A percentile compares a stretch with the other conserved stretches of the same genome.
Conservation (phyloP, 805 yeast species). For the Pichia nakasei region DNA sequence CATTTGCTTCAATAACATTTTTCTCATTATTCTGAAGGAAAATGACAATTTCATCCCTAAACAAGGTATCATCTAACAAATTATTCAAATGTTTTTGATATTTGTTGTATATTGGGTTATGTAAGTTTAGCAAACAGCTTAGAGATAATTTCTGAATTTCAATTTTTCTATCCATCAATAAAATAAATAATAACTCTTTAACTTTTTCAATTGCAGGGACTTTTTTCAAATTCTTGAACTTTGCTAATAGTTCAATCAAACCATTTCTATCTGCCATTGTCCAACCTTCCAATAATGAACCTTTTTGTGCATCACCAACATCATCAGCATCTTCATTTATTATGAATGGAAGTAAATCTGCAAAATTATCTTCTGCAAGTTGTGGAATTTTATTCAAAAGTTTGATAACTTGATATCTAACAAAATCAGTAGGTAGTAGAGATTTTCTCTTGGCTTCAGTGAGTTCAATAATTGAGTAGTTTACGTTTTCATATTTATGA, state of each 20-base stretch:
- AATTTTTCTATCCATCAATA: conserved; percentile 52
- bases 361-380: conserved; percentile 58
- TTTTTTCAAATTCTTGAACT: conserved; percentile 55
- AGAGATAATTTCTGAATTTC: conserved; percentile 68
- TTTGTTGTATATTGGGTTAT: conserved; percentile 47
- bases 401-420: conserved; percentile 50
- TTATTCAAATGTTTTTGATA: conserved; percentile 68
- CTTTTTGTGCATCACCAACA: conserved; percentile 23
- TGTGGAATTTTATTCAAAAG: conserved; percentile 51
- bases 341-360: conserved; percentile 50
- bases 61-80: conserved; percentile 71
- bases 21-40: conserved; percentile 48
- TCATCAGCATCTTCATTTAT: conserved; percentile 30
- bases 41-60: conserved; percentile 74
- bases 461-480: conserved; percentile 30
- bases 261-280: conserved; percentile 41
- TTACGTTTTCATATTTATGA: conserved; percentile 27
- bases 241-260: conserved; percentile 52
- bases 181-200: conserved; percentile 39
- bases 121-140: conserved; percentile 57
- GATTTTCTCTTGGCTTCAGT: conserved; percentile 31
- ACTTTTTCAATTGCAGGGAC: conserved; percentile 46
- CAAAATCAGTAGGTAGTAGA: conserved; percentile 32
- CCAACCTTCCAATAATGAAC: conserved; percentile 19
- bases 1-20: conserved; percentile 49